A percentile compares a stretch with the other conserved stretches of the same genome.
phyloP scores from a whole-genome alignment of 768 basidiomycete genomes.

The Lactarius evosmus region DNA sequence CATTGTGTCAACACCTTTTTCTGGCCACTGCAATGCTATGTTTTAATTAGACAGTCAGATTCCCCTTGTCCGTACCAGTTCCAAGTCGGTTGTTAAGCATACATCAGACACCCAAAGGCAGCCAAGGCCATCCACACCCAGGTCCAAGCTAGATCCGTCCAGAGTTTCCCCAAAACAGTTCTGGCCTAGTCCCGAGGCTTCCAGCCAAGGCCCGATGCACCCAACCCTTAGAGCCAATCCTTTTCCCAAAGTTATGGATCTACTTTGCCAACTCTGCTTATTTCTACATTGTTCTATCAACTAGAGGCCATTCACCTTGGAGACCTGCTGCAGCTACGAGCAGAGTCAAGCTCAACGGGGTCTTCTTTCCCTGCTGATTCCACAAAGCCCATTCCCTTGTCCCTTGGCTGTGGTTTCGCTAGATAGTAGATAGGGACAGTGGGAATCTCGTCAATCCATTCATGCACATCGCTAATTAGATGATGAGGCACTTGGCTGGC shows the following conservation, averaged over 20 bases:
- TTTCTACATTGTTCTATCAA: too few relatives aligned
- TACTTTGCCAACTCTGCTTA: conserved; percentile 80
- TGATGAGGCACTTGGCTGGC: conserved; percentile 71
- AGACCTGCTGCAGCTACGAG: too few relatives aligned
- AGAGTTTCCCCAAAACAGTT: conserved; percentile 61
- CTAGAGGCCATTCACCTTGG: too few relatives aligned
- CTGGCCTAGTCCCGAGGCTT: conserved; percentile 67
- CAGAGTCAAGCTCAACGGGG: conserved; percentile 85
- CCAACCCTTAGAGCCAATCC: too few relatives aligned
- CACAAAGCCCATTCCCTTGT: conserved; percentile 33
- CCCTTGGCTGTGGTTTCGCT: conserved; percentile 46
- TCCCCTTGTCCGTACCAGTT: conserved; percentile 78
- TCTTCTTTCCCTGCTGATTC: conserved; percentile 69
- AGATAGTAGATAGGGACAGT: conserved; percentile 47
- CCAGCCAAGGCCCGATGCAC: conserved; percentile 71
- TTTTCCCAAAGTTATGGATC: too few relatives aligned
- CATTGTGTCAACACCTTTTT: conserved; percentile 78
- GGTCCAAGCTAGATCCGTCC: conserved; percentile 43
- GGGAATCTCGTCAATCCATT: conserved; percentile 47
- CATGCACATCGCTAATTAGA: too few relatives aligned
- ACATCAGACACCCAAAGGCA: conserved; percentile 57
- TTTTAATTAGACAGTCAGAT: too few relatives aligned
- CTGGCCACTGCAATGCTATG: too few relatives aligned
- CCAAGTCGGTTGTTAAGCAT: conserved; percentile 67
- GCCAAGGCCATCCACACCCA: conserved; percentile 47